phyloP scores from a whole-genome alignment of 441 rosid genomes.

The Erodium moschatum region DNA sequence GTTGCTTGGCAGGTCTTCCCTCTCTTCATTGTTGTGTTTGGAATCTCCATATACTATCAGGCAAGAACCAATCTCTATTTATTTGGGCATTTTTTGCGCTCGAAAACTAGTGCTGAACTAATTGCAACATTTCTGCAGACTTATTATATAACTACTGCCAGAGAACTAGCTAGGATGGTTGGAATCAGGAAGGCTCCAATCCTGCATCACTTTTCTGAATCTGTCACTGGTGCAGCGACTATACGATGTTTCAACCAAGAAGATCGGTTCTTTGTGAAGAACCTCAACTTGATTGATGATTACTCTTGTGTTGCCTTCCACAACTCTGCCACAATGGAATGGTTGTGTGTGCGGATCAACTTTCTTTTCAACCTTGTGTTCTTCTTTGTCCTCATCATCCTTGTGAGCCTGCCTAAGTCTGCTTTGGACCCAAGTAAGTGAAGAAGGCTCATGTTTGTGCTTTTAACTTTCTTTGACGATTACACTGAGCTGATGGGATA shows the following conservation, averaged over 20 bases:
- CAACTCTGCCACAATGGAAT: conserved; percentile 58
- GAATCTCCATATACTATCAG: conserved; percentile 55
- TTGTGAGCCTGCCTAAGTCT: conserved; percentile 50
- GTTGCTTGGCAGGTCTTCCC: conserved; percentile 52
- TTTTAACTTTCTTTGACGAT: neutral
- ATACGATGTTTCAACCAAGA: conserved; percentile 53
- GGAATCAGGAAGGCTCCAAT: conserved; percentile 56
- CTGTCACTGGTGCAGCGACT: conserved; percentile 43
- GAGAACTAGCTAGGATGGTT: conserved; percentile 69
- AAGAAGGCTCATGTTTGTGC: neutral
- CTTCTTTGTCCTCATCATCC: conserved; percentile 47
- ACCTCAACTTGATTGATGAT: conserved; percentile 35
- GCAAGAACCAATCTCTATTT: conserved; percentile 23
- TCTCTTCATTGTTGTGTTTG: conserved; percentile 46
- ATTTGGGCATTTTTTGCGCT: too few species aligned
- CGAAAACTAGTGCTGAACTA: neutral
- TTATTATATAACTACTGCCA: conserved; percentile 50
- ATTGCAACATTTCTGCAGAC: conserved; percentile 27
- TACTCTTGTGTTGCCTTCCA: conserved; percentile 50
- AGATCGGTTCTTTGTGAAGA: conserved; percentile 38
- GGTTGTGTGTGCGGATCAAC: conserved; percentile 53
- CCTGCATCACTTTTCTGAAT: conserved; percentile 60
- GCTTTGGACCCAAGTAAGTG: conserved; percentile 49
- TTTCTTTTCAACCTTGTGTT: conserved; percentile 53
- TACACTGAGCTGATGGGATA: neutral